Percentiles rank a stretch among this genome's conserved stretches.
phyloP scores from a whole-genome alignment of 2,329 filamentous ascomycete species.

The Cytospora piceae region DNA sequence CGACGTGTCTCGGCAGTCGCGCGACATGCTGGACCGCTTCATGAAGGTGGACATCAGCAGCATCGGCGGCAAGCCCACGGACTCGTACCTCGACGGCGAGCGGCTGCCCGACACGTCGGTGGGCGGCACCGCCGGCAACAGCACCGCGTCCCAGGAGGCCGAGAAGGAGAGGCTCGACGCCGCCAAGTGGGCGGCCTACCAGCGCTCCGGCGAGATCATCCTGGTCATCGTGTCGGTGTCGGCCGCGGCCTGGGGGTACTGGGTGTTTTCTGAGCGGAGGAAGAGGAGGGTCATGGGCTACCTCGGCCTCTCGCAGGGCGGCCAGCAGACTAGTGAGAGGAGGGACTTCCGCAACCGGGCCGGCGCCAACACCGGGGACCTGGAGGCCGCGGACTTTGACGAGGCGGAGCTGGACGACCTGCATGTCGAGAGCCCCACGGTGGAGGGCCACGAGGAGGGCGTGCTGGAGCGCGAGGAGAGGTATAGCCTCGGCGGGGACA shows the following conservation, averaged over 20 bases:
- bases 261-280: constrained; percentile 65
- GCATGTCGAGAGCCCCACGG: constrained; percentile 53
- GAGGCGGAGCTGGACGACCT: constrained; percentile 68
- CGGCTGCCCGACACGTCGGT: constrained; percentile 79
- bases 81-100: constrained; percentile 84
- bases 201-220: constrained; percentile 82
- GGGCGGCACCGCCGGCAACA: constrained; percentile 64
- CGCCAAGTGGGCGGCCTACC: constrained; percentile 88
- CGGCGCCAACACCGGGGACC: constrained; percentile 47
- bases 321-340: constrained; percentile 42
- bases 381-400: constrained; percentile 68
- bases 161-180: constrained; percentile 76
- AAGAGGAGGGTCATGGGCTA: constrained; percentile 54
- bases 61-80: constrained; percentile 75
- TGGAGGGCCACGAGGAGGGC: constrained; percentile 38
- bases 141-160: constrained; percentile 65
- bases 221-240: constrained; percentile 79
- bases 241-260: constrained; percentile 75
- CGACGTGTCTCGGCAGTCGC: constrained; percentile 80
- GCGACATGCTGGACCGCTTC: constrained; percentile 98
- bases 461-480: constrained; percentile 44
- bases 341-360: constrained; percentile 51
- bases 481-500: constrained; percentile 62
- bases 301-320: constrained; percentile 47
- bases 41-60: constrained; percentile 88